These are phyloP conservation scores for Chalciporus sphaerocephalus DNA, from an alignment of 768 basidiomycete species.

Conservation along the genomic window DNA sequence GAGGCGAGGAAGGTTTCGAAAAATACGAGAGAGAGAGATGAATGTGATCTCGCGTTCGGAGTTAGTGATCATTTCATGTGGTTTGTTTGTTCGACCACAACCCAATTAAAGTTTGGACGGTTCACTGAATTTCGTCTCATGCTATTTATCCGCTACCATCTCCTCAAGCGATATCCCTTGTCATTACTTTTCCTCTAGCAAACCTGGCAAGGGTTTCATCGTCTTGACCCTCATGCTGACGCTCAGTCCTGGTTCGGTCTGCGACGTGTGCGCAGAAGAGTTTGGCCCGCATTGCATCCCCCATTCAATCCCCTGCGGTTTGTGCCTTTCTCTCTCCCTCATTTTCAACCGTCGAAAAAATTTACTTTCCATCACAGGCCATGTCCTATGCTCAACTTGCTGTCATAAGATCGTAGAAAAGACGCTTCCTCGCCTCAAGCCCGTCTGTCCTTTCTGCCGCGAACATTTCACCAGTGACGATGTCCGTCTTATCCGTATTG, in stretches of 20 bases:
- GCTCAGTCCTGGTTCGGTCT: constrained; percentile 75
- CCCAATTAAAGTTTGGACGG: constrained; percentile 29
- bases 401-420: constrained; percentile 80
- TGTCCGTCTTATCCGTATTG: constrained; percentile 75
- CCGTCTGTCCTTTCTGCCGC: constrained; percentile 82
- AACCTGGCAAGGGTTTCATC: constrained; percentile 37
- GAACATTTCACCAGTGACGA: constrained; percentile 63
- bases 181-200: constrained; percentile 37
- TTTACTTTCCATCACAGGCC: constrained; percentile 45
- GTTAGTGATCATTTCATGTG: constrained; percentile 17
- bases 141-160: constrained; percentile 48
- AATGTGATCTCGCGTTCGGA: constrained; percentile 5
- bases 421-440: constrained; percentile 62
- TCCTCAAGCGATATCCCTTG: constrained; percentile 41
- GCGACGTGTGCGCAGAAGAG: constrained; percentile 89
- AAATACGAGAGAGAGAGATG: background rate
- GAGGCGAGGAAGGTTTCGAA: background rate
- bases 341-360: constrained; percentile 13
- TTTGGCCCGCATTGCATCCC: constrained; percentile 70
- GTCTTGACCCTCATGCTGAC: constrained; percentile 64
- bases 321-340: constrained; percentile 19
- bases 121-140: constrained; percentile 36
- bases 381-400: constrained; percentile 74
- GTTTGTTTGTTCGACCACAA: constrained; percentile 30
- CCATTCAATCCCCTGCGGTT: constrained; percentile 80